Percentiles rank a stretch among this genome's conserved stretches.
Evolutionary conservation across 495 filamentous ascomycete genomes (phyloP).

Genomic region (Parmelia sp.): DNA sequence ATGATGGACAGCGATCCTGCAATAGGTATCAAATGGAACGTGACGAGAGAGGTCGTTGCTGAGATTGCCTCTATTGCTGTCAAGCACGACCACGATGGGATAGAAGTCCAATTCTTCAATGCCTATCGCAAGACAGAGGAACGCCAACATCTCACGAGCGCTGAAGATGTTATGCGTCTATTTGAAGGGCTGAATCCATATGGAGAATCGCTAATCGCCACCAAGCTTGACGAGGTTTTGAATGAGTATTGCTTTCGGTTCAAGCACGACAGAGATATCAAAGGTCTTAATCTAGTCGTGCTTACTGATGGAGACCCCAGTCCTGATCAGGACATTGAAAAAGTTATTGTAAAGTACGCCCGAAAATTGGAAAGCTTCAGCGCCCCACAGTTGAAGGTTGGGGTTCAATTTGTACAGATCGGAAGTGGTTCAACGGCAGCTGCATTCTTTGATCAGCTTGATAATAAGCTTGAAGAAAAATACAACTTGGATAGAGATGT

Average conservation of each 20-base stretch:
- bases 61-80: background rate
- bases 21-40: background rate
- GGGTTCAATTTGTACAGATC: slow-evolving; percentile 94
- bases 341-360: slow-evolving; percentile 58
- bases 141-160: background rate
- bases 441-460: slow-evolving; percentile 60
- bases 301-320: slow-evolving; percentile 82
- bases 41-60: slow-evolving; percentile 1
- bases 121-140: background rate
- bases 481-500: slow-evolving; percentile 1
- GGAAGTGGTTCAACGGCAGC: slow-evolving; percentile 61
- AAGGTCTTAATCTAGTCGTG: slow-evolving; percentile 84
- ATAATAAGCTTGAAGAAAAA: slow-evolving; percentile 55
- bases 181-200: background rate
- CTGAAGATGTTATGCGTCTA: background rate
- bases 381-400: slow-evolving; percentile 75
- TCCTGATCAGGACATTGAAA: slow-evolving; percentile 61
- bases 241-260: slow-evolving; percentile 54
- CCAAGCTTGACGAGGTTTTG: slow-evolving; percentile 50
- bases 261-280: slow-evolving; percentile 26
- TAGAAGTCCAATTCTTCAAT: background rate
- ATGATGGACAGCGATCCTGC: slow-evolving; percentile 58
- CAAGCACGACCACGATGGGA: background rate
- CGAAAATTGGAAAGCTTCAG: slow-evolving; percentile 61
- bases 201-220: background rate